These are phyloP conservation scores for Marasmius fiardii DNA, from an alignment of 1,284 basidiomycete species.

Conservation along the genomic window DNA sequence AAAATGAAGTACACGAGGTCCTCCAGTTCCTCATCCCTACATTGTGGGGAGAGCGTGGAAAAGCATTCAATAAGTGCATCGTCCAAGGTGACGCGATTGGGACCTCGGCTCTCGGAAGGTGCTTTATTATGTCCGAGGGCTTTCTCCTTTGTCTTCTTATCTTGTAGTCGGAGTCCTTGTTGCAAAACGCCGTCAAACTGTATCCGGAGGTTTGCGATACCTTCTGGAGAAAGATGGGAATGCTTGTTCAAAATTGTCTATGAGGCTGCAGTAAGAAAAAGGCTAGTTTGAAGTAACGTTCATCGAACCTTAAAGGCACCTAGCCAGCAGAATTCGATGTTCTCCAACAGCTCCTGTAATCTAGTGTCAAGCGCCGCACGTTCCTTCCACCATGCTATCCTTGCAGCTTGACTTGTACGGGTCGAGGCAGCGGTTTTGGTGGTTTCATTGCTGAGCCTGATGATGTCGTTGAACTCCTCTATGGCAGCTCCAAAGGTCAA, in stretches of 20 bases:
- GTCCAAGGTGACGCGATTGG: slow-evolving; percentile 56
- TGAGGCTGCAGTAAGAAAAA: slow-evolving; percentile 3
- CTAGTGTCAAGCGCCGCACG: slow-evolving; percentile 75
- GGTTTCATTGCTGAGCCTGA: slow-evolving; percentile 73
- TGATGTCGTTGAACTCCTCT: slow-evolving; percentile 75
- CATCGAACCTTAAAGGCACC: slow-evolving; percentile 89
- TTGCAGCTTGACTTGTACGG: slow-evolving; percentile 60
- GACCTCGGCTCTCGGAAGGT: slow-evolving; percentile 35
- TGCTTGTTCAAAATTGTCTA: slow-evolving; percentile 72
- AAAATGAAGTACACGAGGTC: slow-evolving; percentile 94
- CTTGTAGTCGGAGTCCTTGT: slow-evolving; percentile 55
- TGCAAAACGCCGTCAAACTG: slow-evolving; percentile 78
- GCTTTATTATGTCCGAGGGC: slow-evolving; percentile 29
- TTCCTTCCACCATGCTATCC: slow-evolving; percentile 83
- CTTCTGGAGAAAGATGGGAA: slow-evolving; percentile 39
- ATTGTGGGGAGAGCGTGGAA: slow-evolving; percentile 75
- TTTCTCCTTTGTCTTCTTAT: slow-evolving; percentile 44
- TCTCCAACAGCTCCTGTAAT: slow-evolving; percentile 73
- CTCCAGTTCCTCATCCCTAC: slow-evolving; percentile 91
- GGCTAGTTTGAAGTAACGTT: background rate
- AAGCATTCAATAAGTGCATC: slow-evolving; percentile 84
- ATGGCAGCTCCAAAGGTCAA: slow-evolving; percentile 78
- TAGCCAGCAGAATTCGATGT: slow-evolving; percentile 95
- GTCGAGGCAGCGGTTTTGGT: slow-evolving; percentile 76
- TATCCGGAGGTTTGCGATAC: slow-evolving; percentile 52